Base-by-base conservation (phyloP, 306 rosid genomes). In the Quercus engelmannii region DNA sequence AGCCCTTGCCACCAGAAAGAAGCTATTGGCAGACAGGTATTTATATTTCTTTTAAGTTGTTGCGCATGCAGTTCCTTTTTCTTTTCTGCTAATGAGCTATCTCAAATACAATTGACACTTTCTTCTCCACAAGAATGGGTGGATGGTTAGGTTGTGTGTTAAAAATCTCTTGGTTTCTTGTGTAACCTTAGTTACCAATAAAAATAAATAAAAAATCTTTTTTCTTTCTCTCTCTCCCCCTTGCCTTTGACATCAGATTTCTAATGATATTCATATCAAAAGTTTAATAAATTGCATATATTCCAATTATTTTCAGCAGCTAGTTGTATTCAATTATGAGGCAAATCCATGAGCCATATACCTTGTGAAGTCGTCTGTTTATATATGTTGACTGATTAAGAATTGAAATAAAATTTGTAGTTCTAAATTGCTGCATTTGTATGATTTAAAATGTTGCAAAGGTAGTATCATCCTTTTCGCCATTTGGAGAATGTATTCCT, bases 1-100 rank as follows among this genome's bases (percentile, higher is more conserved):
- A 69, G 89, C 97, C 4, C 80, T 95, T 83, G 94, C 99, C 25
- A 91, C 86, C 76, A 84, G 99, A 84, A 79, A 95, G 79, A 85
- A 78, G 90, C 91, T 95, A 77, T 84, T 95, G 84, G 90, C 98
- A 14, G 98, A 95, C 86, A 93, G 99, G 99, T 95, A 85, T 38
- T 30, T 81, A 11, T 67, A 18, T 65, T 80, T 65, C 19, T 41
- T 79, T 67, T 75, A 69, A 55, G 55, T 31, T 67, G 49, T 67
- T 33, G 52, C 18, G 4, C 38, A 33, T 2, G 6, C 71, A 23
- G 43, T 64, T 74, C 73, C 3, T 26, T 61, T 62, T 26, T 65
- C 56, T 55, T 59, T 84, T 49, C 77, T 35, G 21, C 49, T 72
- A 49, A 49, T 49, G 54, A 49, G 54, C 54, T 49, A 11, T 49